Evolutionary conservation across 140 eudicot species (phyloP), one percentile per base, ranked within the genome.

Genomic region (Cichorium intybus): DNA sequence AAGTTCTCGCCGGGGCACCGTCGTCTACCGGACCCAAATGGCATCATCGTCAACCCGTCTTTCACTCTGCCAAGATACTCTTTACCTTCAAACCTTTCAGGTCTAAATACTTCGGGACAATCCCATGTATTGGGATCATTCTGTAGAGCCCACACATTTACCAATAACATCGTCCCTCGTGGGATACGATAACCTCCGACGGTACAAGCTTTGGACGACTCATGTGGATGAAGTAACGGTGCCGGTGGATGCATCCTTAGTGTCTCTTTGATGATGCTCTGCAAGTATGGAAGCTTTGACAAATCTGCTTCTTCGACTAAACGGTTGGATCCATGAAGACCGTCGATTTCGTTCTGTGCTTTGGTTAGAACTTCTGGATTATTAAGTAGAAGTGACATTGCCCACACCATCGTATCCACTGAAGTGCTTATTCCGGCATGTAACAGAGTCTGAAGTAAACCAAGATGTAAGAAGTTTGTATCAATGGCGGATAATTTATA

Each of bases 371-470:
- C 22, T 14, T 69, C 58, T 1, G 86, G 89, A 17, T 79, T 54
- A 71, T 82, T 79, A 6, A 82, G 71, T 11, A 82, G 56, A 54
- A 24, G 63, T 5, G 84, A 16, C 76, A 82, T 33, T 37, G 87
- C 79, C 87, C 87, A 82, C 43, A 78, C 87, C 79, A 74, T 60
- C 0, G 84, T 75, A 14, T 18, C 71, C 3, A 64, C 78, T 17
- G 83, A 27, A 1, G 80, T 75, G 54, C 48, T 68, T 2, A 59
- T 72, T 21, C 78, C 75, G 14, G 61, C 70, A 47, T 62, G 50
- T 65, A 77, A 58, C 8, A 70, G 22, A 43, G 58, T 64, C 77
- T 60, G 33, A n/a, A n/a, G n/a, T n/a, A n/a, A n/a, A n/a, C n/a
- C n/a, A 43, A 14, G 1, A 43, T 14, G 16, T 5, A 5, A 5